Conservation (phyloP, 768 basidiomycete species). For the Naematelia encephala region DNA sequence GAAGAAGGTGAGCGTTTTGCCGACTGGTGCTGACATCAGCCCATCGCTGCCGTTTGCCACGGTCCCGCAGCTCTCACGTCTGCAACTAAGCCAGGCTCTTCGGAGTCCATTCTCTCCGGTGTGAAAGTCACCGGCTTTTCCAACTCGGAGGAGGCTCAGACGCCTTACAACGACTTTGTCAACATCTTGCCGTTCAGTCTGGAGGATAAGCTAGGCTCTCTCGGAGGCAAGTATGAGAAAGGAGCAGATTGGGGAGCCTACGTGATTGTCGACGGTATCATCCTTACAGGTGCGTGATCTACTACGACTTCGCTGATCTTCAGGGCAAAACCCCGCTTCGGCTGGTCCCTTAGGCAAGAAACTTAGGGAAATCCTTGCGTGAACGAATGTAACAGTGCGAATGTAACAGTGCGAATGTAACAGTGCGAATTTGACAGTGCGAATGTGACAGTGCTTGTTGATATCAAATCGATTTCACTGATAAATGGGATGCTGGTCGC, state of each 20-base stretch:
- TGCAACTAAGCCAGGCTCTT: conserved; percentile 56
- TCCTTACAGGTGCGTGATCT: conserved; percentile 28
- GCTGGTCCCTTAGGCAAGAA: conserved; percentile 60
- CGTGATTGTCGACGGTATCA: conserved; percentile 48
- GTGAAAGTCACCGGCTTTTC: conserved; percentile 65
- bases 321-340: conserved; percentile 73
- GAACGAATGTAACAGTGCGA: too few species aligned
- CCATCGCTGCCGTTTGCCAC: conserved; percentile 73
- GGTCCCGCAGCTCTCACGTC: conserved; percentile 69
- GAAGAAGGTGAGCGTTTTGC: conserved; percentile 53
- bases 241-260: conserved; percentile 60
- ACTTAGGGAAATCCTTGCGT: conserved; percentile 57
- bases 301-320: conserved; percentile 63
- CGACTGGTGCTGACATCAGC: conserved; percentile 9
- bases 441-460: too few species aligned
- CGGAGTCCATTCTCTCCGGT: conserved; percentile 65
- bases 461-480: not conserved
- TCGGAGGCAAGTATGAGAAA: conserved; percentile 57
- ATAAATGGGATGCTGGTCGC: not conserved
- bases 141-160: conserved; percentile 63
- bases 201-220: conserved; percentile 31
- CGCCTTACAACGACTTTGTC: conserved; percentile 52
- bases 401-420: too few species aligned
- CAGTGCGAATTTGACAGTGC: too few species aligned
- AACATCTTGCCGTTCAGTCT: conserved; percentile 64